A percentile compares a stretch with the other conserved stretches of the same genome.
phyloP scores from a whole-genome alignment of 2,329 filamentous ascomycete species.

The Fusarium haematococcum region DNA sequence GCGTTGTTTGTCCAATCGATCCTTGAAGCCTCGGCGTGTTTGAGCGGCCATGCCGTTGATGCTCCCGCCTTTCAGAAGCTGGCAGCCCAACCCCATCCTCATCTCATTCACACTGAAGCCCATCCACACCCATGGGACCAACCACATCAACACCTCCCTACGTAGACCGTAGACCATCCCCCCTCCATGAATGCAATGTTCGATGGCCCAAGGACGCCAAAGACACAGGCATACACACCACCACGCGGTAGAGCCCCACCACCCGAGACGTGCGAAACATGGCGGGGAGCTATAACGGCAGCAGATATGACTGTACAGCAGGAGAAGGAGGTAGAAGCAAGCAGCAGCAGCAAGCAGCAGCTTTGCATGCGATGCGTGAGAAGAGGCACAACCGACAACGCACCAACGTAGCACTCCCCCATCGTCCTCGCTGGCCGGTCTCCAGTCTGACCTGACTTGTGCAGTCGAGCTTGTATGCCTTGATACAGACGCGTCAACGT shows the following conservation, averaged over 20 bases:
- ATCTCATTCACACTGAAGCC: neutral
- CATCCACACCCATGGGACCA: slow-evolving; percentile 10
- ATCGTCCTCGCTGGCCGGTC: neutral
- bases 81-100: neutral
- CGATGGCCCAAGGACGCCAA: neutral
- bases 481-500: neutral
- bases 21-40: slow-evolving; percentile 13
- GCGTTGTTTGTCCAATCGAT: slow-evolving; percentile 29
- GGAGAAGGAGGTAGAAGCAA: slow-evolving; percentile 4
- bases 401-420: slow-evolving; percentile 15
- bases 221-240: slow-evolving; percentile 18
- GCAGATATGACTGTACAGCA: slow-evolving; percentile 23
- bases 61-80: neutral
- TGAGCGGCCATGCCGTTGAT: neutral
- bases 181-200: neutral
- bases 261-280: slow-evolving; percentile 28
- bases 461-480: neutral
- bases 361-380: slow-evolving; percentile 23
- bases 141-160: slow-evolving; percentile 24
- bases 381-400: slow-evolving; percentile 30
- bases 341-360: slow-evolving; percentile 8
- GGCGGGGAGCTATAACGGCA: slow-evolving; percentile 24
- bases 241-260: slow-evolving; percentile 28
- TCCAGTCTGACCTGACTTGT: slow-evolving; percentile 18
- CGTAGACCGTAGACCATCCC: neutral